A percentile compares a stretch with the other conserved stretches of the same genome.
Evolutionary conservation across 805 yeast genomes (phyloP).

Genomic region (Kodamaea laetipori): DNA sequence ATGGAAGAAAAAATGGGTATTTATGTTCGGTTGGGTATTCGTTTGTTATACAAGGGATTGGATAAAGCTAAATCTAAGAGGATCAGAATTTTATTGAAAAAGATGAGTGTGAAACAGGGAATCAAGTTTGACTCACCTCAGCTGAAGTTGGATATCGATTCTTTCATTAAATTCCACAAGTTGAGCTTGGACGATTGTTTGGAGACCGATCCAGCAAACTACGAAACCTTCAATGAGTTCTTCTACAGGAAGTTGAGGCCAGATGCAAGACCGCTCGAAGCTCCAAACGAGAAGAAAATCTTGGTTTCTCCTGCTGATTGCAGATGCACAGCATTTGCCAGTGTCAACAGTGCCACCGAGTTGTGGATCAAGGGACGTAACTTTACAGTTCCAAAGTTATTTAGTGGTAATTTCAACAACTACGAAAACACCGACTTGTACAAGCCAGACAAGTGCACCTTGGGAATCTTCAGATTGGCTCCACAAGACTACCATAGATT

Average conservation of each 20-base stretch:
- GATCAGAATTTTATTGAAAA: conserved; percentile 60
- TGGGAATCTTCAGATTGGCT: conserved; percentile 85
- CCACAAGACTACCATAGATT: conserved; percentile 97
- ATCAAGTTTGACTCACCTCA: conserved; percentile 71
- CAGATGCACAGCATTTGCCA: conserved; percentile 69
- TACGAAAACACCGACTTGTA: conserved; percentile 42
- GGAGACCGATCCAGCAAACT: conserved; percentile 48
- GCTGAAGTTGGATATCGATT: conserved; percentile 66
- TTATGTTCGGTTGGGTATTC: conserved; percentile 83
- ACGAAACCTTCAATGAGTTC: conserved; percentile 81
- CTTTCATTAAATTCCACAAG: conserved; percentile 83
- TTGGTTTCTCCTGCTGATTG: conserved; percentile 86
- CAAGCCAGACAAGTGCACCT: conserved; percentile 49
- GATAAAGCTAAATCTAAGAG: conserved; percentile 59
- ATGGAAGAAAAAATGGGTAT: conserved; percentile 91
- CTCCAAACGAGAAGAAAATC: conserved; percentile 47
- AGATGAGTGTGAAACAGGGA: conserved; percentile 80
- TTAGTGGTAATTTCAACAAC: conserved; percentile 47
- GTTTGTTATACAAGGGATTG: conserved; percentile 78
- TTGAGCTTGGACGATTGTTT: conserved; percentile 73
- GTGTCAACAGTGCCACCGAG: conserved; percentile 61
- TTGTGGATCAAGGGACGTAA: conserved; percentile 89
- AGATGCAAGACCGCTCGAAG: conserved; percentile 71
- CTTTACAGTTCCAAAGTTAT: conserved; percentile 66
- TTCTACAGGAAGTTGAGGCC: conserved; percentile 78